Evolutionary conservation across 2,329 filamentous ascomycete genomes (phyloP).

Genomic region (Mycosphaerella sp.): DNA sequence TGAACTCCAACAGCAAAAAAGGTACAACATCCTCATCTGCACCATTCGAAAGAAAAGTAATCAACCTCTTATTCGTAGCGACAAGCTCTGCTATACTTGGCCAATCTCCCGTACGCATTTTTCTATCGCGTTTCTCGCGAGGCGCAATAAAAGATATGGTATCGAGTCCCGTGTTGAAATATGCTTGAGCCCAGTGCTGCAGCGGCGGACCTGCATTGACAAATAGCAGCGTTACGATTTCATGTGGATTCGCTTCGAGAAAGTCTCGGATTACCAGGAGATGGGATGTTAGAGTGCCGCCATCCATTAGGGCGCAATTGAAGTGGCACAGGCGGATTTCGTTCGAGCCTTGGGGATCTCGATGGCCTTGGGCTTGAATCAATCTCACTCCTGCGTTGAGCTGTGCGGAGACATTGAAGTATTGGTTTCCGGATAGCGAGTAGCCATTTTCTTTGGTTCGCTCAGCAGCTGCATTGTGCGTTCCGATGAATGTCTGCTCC

Average conservation of each 20-base stretch:
- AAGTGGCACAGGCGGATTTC: slow-evolving; percentile 27
- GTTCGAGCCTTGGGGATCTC: slow-evolving; percentile 17
- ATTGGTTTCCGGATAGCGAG: slow-evolving; percentile 28
- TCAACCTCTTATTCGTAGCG: slow-evolving; percentile 36
- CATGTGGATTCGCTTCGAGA: slow-evolving; percentile 22
- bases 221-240: slow-evolving; percentile 27
- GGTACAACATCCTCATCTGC: slow-evolving; percentile 35
- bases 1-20: slow-evolving; percentile 35
- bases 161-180: slow-evolving; percentile 47
- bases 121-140: slow-evolving; percentile 17
- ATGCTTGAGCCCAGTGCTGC: slow-evolving; percentile 41
- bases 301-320: slow-evolving; percentile 28
- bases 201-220: slow-evolving; percentile 41
- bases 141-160: slow-evolving; percentile 38
- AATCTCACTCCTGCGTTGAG: slow-evolving; percentile 39
- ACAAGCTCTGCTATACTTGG: slow-evolving; percentile 41
- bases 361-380: slow-evolving; percentile 26
- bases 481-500: slow-evolving; percentile 54
- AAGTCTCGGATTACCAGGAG: slow-evolving; percentile 16
- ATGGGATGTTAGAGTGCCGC: slow-evolving; percentile 22
- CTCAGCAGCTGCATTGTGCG: slow-evolving; percentile 61
- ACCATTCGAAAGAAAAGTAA: slow-evolving; percentile 42
- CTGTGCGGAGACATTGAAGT: slow-evolving; percentile 48
- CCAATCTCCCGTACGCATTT: slow-evolving; percentile 36
- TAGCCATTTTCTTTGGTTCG: slow-evolving; percentile 27